Conservation (phyloP, 2,329 filamentous ascomycete genomes). For the Xylariaceae sp. region DNA sequence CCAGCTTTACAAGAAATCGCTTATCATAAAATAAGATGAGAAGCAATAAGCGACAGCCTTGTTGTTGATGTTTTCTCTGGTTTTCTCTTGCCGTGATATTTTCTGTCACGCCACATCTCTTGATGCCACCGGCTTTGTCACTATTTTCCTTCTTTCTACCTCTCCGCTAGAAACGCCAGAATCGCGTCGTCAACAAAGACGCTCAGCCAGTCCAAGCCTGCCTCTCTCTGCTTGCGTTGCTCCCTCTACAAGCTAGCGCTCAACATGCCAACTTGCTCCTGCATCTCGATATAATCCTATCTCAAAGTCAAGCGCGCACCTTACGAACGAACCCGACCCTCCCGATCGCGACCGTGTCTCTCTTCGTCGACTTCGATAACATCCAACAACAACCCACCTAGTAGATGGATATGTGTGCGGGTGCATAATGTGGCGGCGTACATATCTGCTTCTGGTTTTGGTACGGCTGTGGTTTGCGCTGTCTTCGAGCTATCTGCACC, state of each 20-base stretch:
- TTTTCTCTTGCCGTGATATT: no score
- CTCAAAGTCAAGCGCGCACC: neutral
- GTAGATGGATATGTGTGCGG: slow-evolving; percentile 1
- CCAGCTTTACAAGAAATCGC: no score
- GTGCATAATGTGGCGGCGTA: slow-evolving; percentile 77
- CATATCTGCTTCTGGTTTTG: slow-evolving; percentile 78
- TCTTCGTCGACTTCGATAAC: neutral
- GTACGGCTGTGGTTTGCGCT: slow-evolving; percentile 92
- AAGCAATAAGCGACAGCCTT: no score
- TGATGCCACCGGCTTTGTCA: no score
- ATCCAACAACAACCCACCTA: no score
- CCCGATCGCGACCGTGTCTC: neutral
- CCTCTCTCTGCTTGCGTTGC: neutral
- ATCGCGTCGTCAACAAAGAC: no score
- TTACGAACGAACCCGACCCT: neutral
- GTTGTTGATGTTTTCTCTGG: no score
- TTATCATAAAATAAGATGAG: no score
- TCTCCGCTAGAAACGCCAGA: no score
- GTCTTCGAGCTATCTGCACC: slow-evolving; percentile 93
- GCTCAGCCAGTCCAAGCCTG: no score
- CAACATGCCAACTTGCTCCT: neutral
- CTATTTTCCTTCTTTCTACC: no score
- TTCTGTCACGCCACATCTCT: no score
- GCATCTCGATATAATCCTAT: neutral
- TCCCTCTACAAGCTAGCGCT: neutral